These are phyloP conservation scores for Hanseniaspora hatyaiensis DNA, from an alignment of 805 yeast species.

Conservation along the genomic window DNA sequence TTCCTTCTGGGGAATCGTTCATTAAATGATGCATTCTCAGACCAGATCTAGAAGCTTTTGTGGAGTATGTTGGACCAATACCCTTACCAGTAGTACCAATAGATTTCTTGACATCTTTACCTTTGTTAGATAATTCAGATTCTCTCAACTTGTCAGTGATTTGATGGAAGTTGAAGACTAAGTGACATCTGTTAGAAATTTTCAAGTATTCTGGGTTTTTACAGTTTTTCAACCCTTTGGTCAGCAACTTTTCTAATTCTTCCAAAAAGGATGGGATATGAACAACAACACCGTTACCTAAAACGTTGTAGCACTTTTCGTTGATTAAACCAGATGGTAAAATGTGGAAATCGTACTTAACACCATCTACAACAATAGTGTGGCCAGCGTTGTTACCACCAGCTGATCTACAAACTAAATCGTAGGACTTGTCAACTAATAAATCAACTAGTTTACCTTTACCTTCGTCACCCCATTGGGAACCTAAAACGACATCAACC, in stretches of 20 bases:
- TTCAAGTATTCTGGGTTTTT: slow-evolving; percentile 56
- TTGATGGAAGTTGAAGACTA: slow-evolving; percentile 97
- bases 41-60: slow-evolving; percentile 95
- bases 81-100: slow-evolving; percentile 99
- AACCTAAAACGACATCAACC: slow-evolving; percentile 76
- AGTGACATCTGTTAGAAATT: slow-evolving; percentile 84
- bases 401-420: slow-evolving; percentile 93
- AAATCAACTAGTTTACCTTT: slow-evolving; percentile 95
- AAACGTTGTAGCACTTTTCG: slow-evolving; percentile 75
- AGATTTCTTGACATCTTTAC: slow-evolving; percentile 48
- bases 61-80: slow-evolving; percentile 95
- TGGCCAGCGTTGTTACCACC: slow-evolving; percentile 99
- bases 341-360: slow-evolving; percentile 96
- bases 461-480: slow-evolving; percentile 99
- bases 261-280: slow-evolving; percentile 87
- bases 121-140: slow-evolving; percentile 56
- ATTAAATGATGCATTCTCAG: slow-evolving; percentile 92
- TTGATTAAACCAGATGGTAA: slow-evolving; percentile 96
- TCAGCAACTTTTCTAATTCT: slow-evolving; percentile 70
- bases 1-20: slow-evolving; percentile 75
- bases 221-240: slow-evolving; percentile 54
- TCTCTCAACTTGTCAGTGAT: slow-evolving; percentile 91
- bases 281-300: slow-evolving; percentile 94
- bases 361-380: slow-evolving; percentile 82
- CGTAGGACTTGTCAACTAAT: slow-evolving; percentile 76